Evolutionary conservation across 176 grass and related monocot genomes (phyloP).

Genomic region (Hordeum marinum): DNA sequence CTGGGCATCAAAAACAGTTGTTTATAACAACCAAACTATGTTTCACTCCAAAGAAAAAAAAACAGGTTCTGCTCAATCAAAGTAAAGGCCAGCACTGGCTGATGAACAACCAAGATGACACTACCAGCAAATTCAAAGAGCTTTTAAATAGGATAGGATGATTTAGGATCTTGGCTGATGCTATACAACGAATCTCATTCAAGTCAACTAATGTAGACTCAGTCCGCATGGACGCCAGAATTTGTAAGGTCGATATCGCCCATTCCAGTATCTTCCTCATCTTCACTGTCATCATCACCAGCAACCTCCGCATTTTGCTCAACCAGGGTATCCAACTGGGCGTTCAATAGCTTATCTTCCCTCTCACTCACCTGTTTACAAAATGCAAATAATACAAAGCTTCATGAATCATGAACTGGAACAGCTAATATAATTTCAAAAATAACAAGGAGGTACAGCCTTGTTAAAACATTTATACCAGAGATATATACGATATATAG

Average conservation of each 20-base stretch:
- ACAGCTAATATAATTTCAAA: not conserved
- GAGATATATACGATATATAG: not conserved
- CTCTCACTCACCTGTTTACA: constrained; percentile 81
- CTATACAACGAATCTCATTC: constrained; percentile 46
- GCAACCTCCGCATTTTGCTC: constrained; percentile 75
- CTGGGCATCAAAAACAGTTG: not conserved
- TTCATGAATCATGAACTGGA: not conserved
- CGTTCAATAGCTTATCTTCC: constrained; percentile 82
- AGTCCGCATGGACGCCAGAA: constrained; percentile 43
- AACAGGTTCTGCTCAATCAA: constrained; percentile 25
- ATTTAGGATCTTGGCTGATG: constrained; percentile 28
- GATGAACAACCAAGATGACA: constrained; percentile 13
- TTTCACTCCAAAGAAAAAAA: constrained; percentile 5
- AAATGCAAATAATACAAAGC: not conserved
- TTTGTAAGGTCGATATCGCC: constrained; percentile 53
- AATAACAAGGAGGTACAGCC: not conserved
- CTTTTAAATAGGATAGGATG: constrained; percentile 18
- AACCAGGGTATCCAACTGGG: constrained; percentile 71
- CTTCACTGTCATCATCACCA: constrained; percentile 83
- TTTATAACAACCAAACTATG: constrained; percentile 13
- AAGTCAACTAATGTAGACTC: constrained; percentile 6
- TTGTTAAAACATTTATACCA: not conserved
- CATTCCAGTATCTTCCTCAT: constrained; percentile 99
- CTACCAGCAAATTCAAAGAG: constrained; percentile 8
- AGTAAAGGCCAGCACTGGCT: constrained; percentile 8